Base-by-base conservation (phyloP, 2,329 filamentous ascomycete species). In the Harringtonia lauricola region DNA sequence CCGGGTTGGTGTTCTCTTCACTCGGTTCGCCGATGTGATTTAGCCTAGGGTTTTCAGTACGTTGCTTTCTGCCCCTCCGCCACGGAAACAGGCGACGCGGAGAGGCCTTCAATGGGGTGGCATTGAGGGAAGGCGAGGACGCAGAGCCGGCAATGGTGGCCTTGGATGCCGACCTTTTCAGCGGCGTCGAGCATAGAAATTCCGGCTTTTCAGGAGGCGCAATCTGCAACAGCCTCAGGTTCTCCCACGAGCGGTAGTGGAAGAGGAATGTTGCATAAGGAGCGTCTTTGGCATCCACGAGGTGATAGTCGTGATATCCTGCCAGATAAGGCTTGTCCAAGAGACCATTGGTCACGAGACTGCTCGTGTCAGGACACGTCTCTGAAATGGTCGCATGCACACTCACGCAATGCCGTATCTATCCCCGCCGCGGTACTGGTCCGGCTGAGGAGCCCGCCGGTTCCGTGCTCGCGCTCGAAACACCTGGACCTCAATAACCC, bases 251-350 rank as follows among this genome's bases (percentile, higher is more conserved):
- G 26, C 74, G 66, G 49, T 79, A 79, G 47, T 79, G 70, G 47
- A 78, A 74, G 22, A 64, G 64, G 47, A 78, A 79, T 0, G 64
- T 66, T 5, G 66, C 67, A 48, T 67, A 77, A 0, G 75, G 75
- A 2, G 55, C 60, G 36, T 76, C 67, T 43, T 64, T 70, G 0
- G 70, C 56, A 44, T 79, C 75, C 19, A 66, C 53, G 4, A 79
- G 59, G 36, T 64, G 56, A 58, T 69, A 79, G 49, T 74, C 64
- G 50, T 71, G 77, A 54, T 65, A 77, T 12, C 57, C 64, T 12
- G 66, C 63, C 36, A 72, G 63, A 50, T 74, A 62, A 3, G 72
- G 71, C 17, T 62, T 62, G 17, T 75, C 67, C 3, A 78, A 44
- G 8, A 78, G 58, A 14, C 74, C 73, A n/a, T 65, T 65, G 31